Evolutionary conservation across 164 flowering plant species (phyloP), one percentile per base, ranked within the genome.

Genomic region (Santalum album): DNA sequence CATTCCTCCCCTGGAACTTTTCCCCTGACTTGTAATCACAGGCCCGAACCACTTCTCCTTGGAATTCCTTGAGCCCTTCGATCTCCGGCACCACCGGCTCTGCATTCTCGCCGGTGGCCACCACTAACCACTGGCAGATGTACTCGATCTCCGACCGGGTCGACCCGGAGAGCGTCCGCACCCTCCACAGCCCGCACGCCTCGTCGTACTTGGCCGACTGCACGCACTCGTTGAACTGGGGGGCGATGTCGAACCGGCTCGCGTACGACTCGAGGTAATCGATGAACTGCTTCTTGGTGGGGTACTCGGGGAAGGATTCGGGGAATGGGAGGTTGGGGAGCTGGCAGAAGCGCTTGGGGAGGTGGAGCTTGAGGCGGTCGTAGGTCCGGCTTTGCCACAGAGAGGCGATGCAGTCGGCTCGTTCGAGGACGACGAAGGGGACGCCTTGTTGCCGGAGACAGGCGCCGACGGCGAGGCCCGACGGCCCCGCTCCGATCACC

Each of bases 401-500:
- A 0, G 90, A 79, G 1, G 87, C 95, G 18, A 86, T 81, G 75
- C 87, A 79, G 24, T 81, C 81, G 0, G 80, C 71, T 44, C 72
- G 53, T 36, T 86, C 95, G 9, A 86, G 69, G 29, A 86, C 69
- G 0, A 75, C 77, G 51, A 57, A 81, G 18, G 95, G 90, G 15
- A 83, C 78, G 0, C 84, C 79, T 54, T 81, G 79, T 15, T 72
- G 74, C 22, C 60, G 59, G 1, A 86, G 81, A 62, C 87, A 77
- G 7, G 95, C 90, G 0, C 75, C 90, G 0, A 82, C 82, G 18
- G 90, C 95, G 1, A 86, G 72, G 5, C 95, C 95, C 0, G 95
- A 79, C 0, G 95, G 90, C 7, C 95, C 95, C 1, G 90, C 95
- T 0, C 95, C 95, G 2, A 86, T 83, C 7, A 86, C 79, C 42